Conservation (phyloP, 2,329 filamentous ascomycete genomes). For the Zymoseptoria brevis region DNA sequence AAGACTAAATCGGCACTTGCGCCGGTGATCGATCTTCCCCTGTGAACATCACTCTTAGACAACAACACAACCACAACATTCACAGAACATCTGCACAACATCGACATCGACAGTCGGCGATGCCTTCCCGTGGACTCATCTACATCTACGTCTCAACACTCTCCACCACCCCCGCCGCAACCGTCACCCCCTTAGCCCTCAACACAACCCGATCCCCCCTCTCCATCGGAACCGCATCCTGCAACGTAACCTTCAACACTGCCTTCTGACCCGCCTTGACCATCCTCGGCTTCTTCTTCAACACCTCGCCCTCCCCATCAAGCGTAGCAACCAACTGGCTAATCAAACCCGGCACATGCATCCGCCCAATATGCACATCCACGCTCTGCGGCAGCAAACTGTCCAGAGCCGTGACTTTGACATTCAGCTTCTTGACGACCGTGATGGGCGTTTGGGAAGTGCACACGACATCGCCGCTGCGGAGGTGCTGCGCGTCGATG, state of each 20-base stretch:
- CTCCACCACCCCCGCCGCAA: constrained; percentile 76
- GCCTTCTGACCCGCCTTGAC: constrained; percentile 73
- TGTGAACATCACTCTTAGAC: background rate
- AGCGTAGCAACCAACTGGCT: constrained; percentile 62
- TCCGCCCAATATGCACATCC: constrained; percentile 76
- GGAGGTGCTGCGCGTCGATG: constrained; percentile 69
- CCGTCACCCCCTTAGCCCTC: constrained; percentile 69
- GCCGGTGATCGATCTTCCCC: background rate
- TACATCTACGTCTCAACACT: constrained; percentile 7
- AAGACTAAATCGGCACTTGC: background rate
- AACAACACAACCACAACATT: background rate
- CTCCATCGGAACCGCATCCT: constrained; percentile 72
- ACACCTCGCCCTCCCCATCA: constrained; percentile 63
- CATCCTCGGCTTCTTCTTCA: constrained; percentile 78
- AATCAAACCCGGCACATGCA: constrained; percentile 72
- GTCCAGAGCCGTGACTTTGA: constrained; percentile 83
- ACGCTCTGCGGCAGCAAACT: constrained; percentile 81
- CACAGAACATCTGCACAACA: background rate
- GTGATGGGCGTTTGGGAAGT: constrained; percentile 52
- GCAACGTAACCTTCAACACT: constrained; percentile 50
- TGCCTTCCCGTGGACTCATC: background rate
- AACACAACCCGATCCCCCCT: constrained; percentile 72
- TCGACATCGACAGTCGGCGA: background rate
- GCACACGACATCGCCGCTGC: constrained; percentile 78
- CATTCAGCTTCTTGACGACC: constrained; percentile 65